Evolutionary conservation across 768 basidiomycete genomes (phyloP), one percentile per base, ranked within the genome.

Genomic region (Scleroderma bovista): DNA sequence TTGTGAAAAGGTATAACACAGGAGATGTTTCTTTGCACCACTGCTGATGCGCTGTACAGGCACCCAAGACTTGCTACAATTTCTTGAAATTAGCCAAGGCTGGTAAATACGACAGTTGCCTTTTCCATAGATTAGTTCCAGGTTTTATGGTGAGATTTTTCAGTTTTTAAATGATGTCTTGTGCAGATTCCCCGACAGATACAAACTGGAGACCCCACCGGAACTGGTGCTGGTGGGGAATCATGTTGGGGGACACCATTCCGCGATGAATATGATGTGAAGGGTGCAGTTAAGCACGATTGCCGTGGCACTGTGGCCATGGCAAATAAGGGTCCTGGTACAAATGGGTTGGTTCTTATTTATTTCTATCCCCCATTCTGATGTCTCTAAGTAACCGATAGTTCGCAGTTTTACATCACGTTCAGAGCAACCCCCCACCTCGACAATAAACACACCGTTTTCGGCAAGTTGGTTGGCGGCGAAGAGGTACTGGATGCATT

Each of bases 11-110:
- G 91, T 86, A 20, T 43, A 17, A 47, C 17, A 29, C 19, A 15
- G 11, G 11, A 17, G 6, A n/a, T 20, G 22, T 1, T 16, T n/a
- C 40, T 22, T 24, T 37, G 24, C n/a, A 12, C 31, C 31, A 0
- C 19, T 16, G 20, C 32, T 55, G 33, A 47, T 41, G 45, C n/a
- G 34, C 38, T 44, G 23, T 39, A 20, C 36, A 93, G 90, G 96
- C 95, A 10, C 96, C 96, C 0, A 94, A 96, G 70, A 97, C 96
- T 1, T 97, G 94, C 59, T 99, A 99, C 67, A 99, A 99, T 65
- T 99, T 97, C 68, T 70, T 99, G 24, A 90, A 90, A 85, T 79
- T 99, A 8, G 94, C 96, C 0, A 80, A 83, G 53, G 75, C 83
- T 20, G 92, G 93, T 9, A 93, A 94, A 60, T 99, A 97, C 60